These are phyloP conservation scores for Datura wrightii DNA, from an alignment of 257 asterid species.

Conservation along the genomic window DNA sequence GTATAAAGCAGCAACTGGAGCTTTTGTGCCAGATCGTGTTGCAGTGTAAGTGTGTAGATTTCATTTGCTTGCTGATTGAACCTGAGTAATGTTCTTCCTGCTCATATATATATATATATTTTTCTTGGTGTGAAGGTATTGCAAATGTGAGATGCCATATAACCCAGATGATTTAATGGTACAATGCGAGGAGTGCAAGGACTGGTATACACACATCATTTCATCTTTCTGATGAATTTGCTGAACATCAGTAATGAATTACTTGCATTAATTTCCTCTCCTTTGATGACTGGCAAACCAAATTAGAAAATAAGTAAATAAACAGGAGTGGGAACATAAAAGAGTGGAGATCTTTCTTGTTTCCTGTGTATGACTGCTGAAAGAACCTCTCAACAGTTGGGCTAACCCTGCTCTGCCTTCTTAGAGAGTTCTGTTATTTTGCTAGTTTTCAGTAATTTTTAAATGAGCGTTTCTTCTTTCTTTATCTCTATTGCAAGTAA, in stretches of 20 bases:
- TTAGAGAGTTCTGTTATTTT: not conserved
- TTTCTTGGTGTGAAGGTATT: constrained; percentile 53
- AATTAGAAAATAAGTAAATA: not conserved
- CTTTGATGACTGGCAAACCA: not conserved
- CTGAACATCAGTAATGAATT: not conserved
- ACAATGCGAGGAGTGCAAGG: constrained; percentile 72
- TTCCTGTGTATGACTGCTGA: not conserved
- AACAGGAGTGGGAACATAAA: not conserved
- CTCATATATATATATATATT: not conserved
- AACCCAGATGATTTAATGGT: constrained; percentile 80
- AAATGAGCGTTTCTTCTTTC: not conserved
- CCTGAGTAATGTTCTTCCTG: not conserved
- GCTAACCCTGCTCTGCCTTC: not conserved
- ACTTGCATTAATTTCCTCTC: not conserved
- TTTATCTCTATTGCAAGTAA: not conserved
- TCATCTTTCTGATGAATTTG: not conserved
- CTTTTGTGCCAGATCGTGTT: constrained; percentile 64
- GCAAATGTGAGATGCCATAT: constrained; percentile 81
- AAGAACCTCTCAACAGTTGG: constrained; percentile 19
- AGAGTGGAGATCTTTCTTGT: not conserved
- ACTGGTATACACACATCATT: constrained; percentile 55
- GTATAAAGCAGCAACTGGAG: constrained; percentile 59
- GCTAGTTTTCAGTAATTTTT: not conserved
- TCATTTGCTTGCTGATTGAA: constrained; percentile 16
- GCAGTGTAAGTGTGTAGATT: constrained; percentile 59